Conservation (phyloP, 202 grass and related monocot genomes). For the Schoenoplectus tabernaemontani region DNA sequence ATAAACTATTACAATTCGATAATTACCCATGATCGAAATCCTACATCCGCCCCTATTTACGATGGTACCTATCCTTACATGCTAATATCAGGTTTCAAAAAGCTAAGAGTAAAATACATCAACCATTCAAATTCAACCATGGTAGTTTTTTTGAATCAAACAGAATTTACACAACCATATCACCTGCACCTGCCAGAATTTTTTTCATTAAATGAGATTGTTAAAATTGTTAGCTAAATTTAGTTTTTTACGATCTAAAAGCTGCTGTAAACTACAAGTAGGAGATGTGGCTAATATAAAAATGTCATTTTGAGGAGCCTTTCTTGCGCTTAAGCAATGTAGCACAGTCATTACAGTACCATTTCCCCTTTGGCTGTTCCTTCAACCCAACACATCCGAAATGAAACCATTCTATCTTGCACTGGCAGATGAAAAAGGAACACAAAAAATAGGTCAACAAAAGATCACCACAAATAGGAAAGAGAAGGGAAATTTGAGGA, state of each 20-base stretch:
- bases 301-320: slow-evolving; percentile 44
- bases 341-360: slow-evolving; percentile 69
- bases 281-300: neutral
- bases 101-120: neutral
- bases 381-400: slow-evolving; percentile 80
- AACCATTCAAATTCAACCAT: neutral
- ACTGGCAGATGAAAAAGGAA: slow-evolving; percentile 35
- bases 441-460: neutral
- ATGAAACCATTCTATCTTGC: slow-evolving; percentile 98
- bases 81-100: neutral
- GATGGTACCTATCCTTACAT: too few species aligned
- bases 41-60: too few species aligned
- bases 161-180: neutral
- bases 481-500: neutral
- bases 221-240: neutral
- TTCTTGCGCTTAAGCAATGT: slow-evolving; percentile 72
- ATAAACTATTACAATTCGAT: too few species aligned
- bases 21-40: too few species aligned
- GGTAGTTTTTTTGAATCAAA: neutral
- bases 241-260: slow-evolving; percentile 4
- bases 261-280: neutral
- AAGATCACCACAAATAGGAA: neutral
- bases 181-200: neutral
- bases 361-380: slow-evolving; percentile 88
- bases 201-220: too few species aligned